Evolutionary conservation across 164 flowering plant species (phyloP), one percentile per base, ranked within the genome.

Genomic region (Piper longum): DNA sequence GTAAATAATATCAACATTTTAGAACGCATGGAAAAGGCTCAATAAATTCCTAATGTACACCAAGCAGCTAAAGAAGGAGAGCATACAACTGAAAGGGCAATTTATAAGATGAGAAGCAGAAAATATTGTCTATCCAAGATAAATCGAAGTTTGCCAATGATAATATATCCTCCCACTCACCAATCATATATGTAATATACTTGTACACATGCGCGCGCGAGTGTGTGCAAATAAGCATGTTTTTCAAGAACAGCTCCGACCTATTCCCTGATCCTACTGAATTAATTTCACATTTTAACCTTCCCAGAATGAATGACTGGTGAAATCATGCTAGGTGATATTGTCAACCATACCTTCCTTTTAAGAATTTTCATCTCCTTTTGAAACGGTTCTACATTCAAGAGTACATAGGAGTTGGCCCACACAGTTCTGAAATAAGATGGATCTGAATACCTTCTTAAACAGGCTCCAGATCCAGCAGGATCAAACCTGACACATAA

Each of bases 301-400:
- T 2, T 48, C 52, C 12, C 14, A 48, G 3, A 9, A 8, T 48
- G 52, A 12, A 48, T 48, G 14, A 48, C 12, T 3, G 8, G 52
- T 48, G 12, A 12, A 48, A 48, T 48, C 14, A 14, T 8, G 12
- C 3, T 14, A 48, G 52, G 52, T 48, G 14, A 48, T 48, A 14
- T 48, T 9, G 14, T 48, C 3, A 48, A 14, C 9, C 7, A 39
- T 71, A 88, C 96, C 98, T 82, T 86, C 66, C 63, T 79, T 75
- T 75, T 86, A 16, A 72, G 79, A 67, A 72, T 65, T 76, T 75
- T 87, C 76, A 73, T 83, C 36, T 83, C 79, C 67, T 73, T 81
- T 65, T 64, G 75, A 41, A 64, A 52, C 69, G 82, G 77, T n/a
- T 73, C 82, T 51, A 52, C 58, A 40, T 69, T 69, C 54, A 51